Base-by-base conservation (phyloP, 192 early-diverging fungal genomes). In the Entrophospora sp. region DNA sequence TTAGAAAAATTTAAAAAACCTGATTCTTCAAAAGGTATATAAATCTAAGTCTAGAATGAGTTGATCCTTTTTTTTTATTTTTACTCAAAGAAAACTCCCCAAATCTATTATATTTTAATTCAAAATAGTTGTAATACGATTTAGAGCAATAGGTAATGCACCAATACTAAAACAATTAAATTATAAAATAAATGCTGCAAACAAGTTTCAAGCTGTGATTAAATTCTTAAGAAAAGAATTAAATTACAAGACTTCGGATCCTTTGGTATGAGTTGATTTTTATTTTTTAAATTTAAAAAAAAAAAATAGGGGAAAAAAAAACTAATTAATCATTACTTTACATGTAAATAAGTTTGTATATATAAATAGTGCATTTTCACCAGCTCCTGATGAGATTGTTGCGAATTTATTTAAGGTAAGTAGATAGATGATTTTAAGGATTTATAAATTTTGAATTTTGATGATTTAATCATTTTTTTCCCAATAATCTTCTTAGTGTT, bases 291-390 rank as follows among this genome's bases (percentile, higher is more conserved):
- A 42, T 30, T 2, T 9, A n/a, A n/a, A n/a, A n/a, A n/a, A n/a
- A n/a, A n/a, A n/a, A n/a, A n/a, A n/a, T n/a, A n/a, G n/a, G n/a
- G n/a, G n/a, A n/a, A n/a, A n/a, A n/a, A n/a, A n/a, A n/a, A n/a
- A n/a, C n/a, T n/a, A n/a, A n/a, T n/a, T n/a, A n/a, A n/a, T n/a
- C n/a, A n/a, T n/a, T n/a, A n/a, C n/a, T n/a, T n/a, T n/a, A n/a
- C n/a, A n/a, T n/a, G n/a, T n/a, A n/a, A n/a, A n/a, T n/a, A n/a
- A 92, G 91, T 93, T 96, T 69, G 75, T 96, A 22, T 96, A 96
- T 72, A 83, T 96, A 16, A 94, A 93, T 70, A 90, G 87, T 68
- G 89, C 92, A n/a, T 96, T 96, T 73, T 87, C 92, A 12, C 94
- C 94, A 9, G 83, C 94, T 30, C 94, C 94, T 14, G 94, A 96